These are phyloP conservation scores for Agaricus blazei DNA, from an alignment of 768 basidiomycete genomes.

Conservation along the genomic window DNA sequence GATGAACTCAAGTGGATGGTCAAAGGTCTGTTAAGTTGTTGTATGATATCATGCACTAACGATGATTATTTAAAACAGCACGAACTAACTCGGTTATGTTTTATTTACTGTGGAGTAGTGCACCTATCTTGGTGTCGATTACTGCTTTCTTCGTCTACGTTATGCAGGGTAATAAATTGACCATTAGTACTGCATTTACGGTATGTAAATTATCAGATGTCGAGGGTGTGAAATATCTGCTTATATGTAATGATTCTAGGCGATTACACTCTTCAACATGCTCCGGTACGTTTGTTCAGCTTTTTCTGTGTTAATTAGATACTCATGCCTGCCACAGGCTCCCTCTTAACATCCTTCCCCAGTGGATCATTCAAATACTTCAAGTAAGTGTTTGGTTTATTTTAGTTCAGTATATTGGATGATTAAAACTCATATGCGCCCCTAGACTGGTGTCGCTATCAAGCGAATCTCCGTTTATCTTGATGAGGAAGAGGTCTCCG, in stretches of 20 bases:
- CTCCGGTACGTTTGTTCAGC: slow-evolving; percentile 42
- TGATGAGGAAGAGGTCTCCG: slow-evolving; percentile 64
- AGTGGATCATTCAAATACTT: slow-evolving; percentile 73
- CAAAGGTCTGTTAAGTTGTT: slow-evolving; percentile 38
- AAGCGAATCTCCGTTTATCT: slow-evolving; percentile 66
- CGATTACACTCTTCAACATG: slow-evolving; percentile 85
- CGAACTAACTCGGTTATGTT: slow-evolving; percentile 73
- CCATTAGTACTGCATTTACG: slow-evolving; percentile 81
- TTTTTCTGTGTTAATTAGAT: neutral
- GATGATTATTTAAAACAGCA: slow-evolving; percentile 29
- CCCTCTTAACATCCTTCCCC: slow-evolving; percentile 77
- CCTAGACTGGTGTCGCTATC: slow-evolving; percentile 55
- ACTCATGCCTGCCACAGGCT: slow-evolving; percentile 26
- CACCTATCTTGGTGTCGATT: slow-evolving; percentile 77
- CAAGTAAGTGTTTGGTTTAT: slow-evolving; percentile 32
- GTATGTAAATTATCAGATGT: slow-evolving; percentile 30
- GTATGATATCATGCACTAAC: neutral
- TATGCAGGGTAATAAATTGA: slow-evolving; percentile 66
- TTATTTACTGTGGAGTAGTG: slow-evolving; percentile 63
- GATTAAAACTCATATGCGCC: neutral
- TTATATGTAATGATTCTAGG: slow-evolving; percentile 23
- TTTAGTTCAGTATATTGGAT: too few relatives aligned
- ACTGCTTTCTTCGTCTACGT: slow-evolving; percentile 76
- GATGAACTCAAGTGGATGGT: slow-evolving; percentile 76
- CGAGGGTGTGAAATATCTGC: neutral